Conservation (phyloP, 495 filamentous ascomycete genomes). For the Trichoderma virens region DNA sequence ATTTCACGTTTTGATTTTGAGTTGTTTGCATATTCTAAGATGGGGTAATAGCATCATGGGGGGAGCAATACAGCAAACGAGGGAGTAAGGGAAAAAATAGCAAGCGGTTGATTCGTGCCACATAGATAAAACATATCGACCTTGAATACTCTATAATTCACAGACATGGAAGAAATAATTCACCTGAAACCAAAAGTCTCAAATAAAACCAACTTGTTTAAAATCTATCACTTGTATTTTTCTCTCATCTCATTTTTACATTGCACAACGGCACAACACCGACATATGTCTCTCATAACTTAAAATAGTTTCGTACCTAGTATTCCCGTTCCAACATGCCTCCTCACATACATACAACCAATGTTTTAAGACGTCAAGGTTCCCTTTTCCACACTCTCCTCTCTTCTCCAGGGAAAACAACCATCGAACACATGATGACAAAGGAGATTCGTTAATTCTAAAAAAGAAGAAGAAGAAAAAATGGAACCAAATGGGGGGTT, state of each 20-base stretch:
- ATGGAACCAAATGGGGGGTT: not conserved
- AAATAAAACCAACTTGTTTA: no score
- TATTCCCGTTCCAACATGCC: not conserved
- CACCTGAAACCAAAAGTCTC: no score
- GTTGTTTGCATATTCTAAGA: not conserved
- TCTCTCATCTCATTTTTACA: not conserved
- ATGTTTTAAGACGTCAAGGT: not conserved
- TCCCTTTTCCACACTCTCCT: not conserved
- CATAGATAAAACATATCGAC: no score
- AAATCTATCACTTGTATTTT: no score
- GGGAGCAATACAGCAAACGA: no score
- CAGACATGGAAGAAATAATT: no score
- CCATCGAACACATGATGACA: not conserved
- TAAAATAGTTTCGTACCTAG: not conserved
- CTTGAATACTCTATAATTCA: no score
- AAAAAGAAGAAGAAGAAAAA: conserved; percentile 6
- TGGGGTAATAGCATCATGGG: no score
- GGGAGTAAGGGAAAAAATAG: no score
- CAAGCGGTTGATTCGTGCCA: no score
- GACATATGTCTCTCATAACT: no score
- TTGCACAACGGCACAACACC: not conserved
- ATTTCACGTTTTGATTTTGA: not conserved
- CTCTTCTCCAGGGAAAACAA: not conserved
- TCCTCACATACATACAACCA: not conserved
- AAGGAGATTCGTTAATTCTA: conserved; percentile 7